phyloP scores from a whole-genome alignment of 176 grass and related monocot genomes.

The Oryza meridionalis region DNA sequence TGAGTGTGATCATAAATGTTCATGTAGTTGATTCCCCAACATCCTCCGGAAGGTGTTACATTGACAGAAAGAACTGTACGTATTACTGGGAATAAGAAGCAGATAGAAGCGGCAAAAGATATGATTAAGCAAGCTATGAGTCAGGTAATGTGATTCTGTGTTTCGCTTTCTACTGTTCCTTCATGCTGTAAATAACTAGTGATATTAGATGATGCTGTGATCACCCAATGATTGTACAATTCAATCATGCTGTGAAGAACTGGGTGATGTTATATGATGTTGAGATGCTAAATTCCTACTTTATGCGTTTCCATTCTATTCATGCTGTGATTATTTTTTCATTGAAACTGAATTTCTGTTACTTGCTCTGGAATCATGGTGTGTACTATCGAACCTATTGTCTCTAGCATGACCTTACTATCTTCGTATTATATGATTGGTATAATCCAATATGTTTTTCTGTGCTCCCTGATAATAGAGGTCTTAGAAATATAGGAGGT shows the following conservation, averaged over 20 bases:
- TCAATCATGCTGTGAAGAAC: constrained; percentile 12
- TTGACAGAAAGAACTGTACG: constrained; percentile 83
- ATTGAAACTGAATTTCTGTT: constrained; percentile 26
- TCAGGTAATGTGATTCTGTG: constrained; percentile 62
- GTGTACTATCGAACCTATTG: not conserved
- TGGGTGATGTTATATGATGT: constrained; percentile 8
- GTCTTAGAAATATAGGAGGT: not conserved
- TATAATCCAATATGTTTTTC: not conserved
- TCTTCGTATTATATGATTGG: not conserved
- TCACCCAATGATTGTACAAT: constrained; percentile 5
- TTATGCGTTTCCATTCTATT: not conserved
- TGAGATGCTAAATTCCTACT: not conserved
- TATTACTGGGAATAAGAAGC: constrained; percentile 86
- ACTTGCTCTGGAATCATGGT: constrained; percentile 10
- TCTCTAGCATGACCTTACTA: not conserved
- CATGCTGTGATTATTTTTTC: not conserved
- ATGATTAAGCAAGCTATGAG: constrained; percentile 90
- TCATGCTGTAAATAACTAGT: constrained; percentile 9
- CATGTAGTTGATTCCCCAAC: constrained; percentile 81
- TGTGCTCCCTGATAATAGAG: not conserved
- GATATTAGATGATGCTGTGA: constrained; percentile 13
- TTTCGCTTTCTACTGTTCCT: not conserved
- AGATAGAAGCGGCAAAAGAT: constrained; percentile 88
- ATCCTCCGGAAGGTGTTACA: constrained; percentile 76
- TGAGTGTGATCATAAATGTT: constrained; percentile 26